Percentiles rank a stretch among this genome's conserved stretches.
Evolutionary conservation across 176 grass and related monocot genomes (phyloP).

Genomic region (Typha latifolia): DNA sequence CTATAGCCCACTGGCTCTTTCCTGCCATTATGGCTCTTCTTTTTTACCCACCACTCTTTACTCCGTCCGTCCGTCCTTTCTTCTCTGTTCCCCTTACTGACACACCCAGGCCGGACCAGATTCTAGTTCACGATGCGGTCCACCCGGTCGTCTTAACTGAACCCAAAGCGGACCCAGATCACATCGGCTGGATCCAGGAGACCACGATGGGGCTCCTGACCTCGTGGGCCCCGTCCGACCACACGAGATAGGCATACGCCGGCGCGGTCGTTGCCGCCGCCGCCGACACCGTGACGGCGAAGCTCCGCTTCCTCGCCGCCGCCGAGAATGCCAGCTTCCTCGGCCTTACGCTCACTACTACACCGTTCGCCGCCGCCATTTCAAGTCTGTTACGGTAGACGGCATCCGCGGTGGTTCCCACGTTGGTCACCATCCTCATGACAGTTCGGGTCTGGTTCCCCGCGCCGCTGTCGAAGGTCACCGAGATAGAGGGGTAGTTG

Average conservation of each 20-base stretch:
- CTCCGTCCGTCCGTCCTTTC: not conserved
- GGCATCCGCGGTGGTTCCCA: constrained; percentile 31
- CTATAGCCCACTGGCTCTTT: not conserved
- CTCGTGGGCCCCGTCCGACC: constrained; percentile 68
- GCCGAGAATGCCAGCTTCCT: constrained; percentile 54
- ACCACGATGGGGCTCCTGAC: constrained; percentile 82
- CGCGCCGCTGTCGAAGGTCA: constrained; percentile 40
- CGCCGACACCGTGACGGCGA: constrained; percentile 43
- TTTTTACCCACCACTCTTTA: too few relatives aligned
- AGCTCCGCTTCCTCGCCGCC: constrained; percentile 36
- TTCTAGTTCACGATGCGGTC: not conserved
- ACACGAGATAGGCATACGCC: constrained; percentile 55
- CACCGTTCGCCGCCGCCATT: constrained; percentile 24
- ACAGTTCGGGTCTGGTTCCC: constrained; percentile 50
- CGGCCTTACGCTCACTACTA: constrained; percentile 48
- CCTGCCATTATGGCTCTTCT: too few relatives aligned
- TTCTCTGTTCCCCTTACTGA: not conserved
- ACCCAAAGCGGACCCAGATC: not conserved
- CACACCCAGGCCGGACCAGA: not conserved
- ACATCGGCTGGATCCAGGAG: constrained; percentile 66
- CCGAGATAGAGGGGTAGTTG: constrained; percentile 94
- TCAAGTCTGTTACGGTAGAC: constrained; percentile 64
- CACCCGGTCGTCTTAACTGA: not conserved
- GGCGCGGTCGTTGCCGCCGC: not conserved
- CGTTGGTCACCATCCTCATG: constrained; percentile 54